Base-by-base conservation (phyloP, 148 eudicot species). In the Chenopodium suecicum region DNA sequence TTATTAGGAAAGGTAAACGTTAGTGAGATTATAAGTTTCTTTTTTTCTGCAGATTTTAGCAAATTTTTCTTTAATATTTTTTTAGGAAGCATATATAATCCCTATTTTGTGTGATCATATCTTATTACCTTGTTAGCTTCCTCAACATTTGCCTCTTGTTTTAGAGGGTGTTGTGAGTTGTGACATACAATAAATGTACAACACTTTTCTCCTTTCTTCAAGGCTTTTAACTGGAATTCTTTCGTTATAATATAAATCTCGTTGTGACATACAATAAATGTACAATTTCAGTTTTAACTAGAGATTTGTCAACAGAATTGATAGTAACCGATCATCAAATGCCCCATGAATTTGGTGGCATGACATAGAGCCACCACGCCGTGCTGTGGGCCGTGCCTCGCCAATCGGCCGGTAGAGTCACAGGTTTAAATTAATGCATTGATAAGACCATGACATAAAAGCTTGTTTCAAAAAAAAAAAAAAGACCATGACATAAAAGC, bases 1-100 rank as follows among this genome's bases (percentile, higher is more conserved):
- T 73, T 54, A 58, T 46, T 80, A 80, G 74, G 81, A 67, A 12
- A 71, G 32, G 31, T 80, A 77, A 77, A 81, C 46, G 54, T 74
- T 80, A 58, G 83, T 27, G 23, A 54, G 27, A 71, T 71, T 62
- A 71, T 76, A 76, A 50, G 1, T 50, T 76, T 31, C 76, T 76
- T 29, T 69, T 12, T 70, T 47, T 56, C n/a, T 52, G 31, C 62
- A 70, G 23, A 60, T 75, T 70, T 80, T 80, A 84, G 83, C 66
- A 23, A 46, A 14, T 32, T 72, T 54, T 69, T 37, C 7, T 65
- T 69, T 60, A 54, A 20, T 34, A 4, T 62, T 31, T 7, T 25
- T n/a, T 48, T 46, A 47, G 60, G 70, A 5, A 14, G 34, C 20
- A 75, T 31, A 14, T 79, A 56, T 56, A 17, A 58, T 73, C 17